Base-by-base conservation (phyloP, 768 basidiomycete genomes). In the Lentinula aciculospora region DNA sequence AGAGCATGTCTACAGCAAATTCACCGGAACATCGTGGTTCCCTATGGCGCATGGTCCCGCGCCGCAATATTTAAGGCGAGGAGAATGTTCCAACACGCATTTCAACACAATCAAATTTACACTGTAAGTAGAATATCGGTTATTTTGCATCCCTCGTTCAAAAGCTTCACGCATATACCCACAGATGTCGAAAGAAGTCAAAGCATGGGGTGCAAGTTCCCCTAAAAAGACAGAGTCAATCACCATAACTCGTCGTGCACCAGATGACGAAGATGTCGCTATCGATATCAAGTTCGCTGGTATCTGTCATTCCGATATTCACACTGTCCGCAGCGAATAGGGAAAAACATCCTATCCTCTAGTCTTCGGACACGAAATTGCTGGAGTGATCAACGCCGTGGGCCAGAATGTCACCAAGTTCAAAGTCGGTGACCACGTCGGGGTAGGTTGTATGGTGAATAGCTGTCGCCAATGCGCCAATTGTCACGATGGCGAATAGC, bases 351-450 rank as follows among this genome's bases (percentile, higher is more conserved):
- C 34, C 4, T 59, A 73, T 70, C 75, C 74, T 42, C 53, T 75
- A 17, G 73, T 76, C 42, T 64, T 72, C 39, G 77, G 79, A 17
- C 82, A 85, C 62, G 82, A 84, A 66, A 82, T 86, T 54, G 74
- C 81, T 46, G 84, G 84, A 4, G 68, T 68, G 7, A 81, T 79
- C 36, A 74, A 73, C 19, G 70, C 74, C 9, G 81, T 88, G 58
- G 84, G 86, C 3, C 67, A 76, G 8, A 74, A 81, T 46, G 83
- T 85, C 47, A 75, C 65, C 5, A 75, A 75, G 48, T 73, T 85
- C 71, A 81, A 82, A 64, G 71, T 78, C 10, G 84, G 84, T 23
- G 80, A 85, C 65, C 67, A 77, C 10, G 84, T 76, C 59, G 84
- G 84, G 29, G 75, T 79, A 2, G 74, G 76, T 12, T 72, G 68